Base-by-base conservation (phyloP, 805 yeast genomes). In the Saccharomycopsis javanensis region DNA sequence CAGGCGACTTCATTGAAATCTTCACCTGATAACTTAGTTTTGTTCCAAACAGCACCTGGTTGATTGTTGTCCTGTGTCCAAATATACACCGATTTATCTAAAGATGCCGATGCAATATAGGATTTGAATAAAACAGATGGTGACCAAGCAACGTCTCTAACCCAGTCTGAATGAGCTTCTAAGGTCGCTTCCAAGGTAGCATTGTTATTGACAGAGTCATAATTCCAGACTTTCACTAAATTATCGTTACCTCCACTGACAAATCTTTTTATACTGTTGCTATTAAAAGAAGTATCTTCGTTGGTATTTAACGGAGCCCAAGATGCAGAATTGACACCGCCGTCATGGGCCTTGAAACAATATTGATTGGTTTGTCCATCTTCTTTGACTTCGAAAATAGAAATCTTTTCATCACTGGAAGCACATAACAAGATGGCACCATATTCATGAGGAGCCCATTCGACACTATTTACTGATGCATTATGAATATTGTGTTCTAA, bases 111-210 rank as follows among this genome's bases (percentile, higher is more conserved):
- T 13, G 98, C 99, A 65, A 94, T 86, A 69, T 90, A 92, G 13
- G 96, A 83, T 64, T 88, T 85, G 51, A 88, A 79, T 61, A 94
- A 78, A 52, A 88, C 82, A 1, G 96, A 83, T 52, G 98, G 97
- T 20, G 97, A 89, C 99, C 99, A 94, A 3, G 96, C 89, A 60
- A 92, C 97, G 69, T 94, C 99, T 71, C 99, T 84, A 34, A 94
- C 97, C 99, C 99, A 94, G 71, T 94, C 99, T 16, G 88, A 77
- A 71, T 94, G 99, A 45, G 97, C 99, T 62, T 83, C 84, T 56
- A 94, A 78, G 28, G 81, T 79, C 48, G 83, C 84, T 70, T 92
- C 97, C 65, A 84, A 78, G 27, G 77, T 77, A 68, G 87, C 89
- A 28, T 79, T 79, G 63, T 77, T 79, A 5, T 78, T 71, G 10